Evolutionary conservation across 331 rosid species (phyloP).

Genomic region (Pyrus hybrid): DNA sequence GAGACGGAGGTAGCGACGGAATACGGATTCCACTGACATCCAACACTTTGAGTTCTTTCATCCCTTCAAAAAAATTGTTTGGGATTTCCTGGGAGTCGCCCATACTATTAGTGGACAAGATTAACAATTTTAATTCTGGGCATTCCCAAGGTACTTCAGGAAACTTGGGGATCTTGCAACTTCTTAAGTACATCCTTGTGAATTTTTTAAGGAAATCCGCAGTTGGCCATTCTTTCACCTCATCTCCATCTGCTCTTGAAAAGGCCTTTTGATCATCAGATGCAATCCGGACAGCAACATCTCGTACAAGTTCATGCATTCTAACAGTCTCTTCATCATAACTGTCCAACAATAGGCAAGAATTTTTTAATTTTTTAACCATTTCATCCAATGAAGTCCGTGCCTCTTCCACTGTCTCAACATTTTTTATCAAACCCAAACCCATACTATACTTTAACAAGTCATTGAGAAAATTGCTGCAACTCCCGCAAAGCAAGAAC

Average conservation of each 20-base stretch:
- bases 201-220: not conserved
- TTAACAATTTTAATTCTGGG: accelerated
- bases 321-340: accelerated
- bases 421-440: not conserved
- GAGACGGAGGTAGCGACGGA: not conserved
- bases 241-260: accelerated
- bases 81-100: not conserved
- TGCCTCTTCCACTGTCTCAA: not conserved
- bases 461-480: accelerated
- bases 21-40: accelerated
- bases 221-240: not conserved
- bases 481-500: not conserved
- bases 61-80: not conserved
- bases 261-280: accelerated
- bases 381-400: not conserved
- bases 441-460: not conserved
- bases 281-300: not conserved
- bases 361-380: not conserved
- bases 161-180: not conserved
- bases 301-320: not conserved
- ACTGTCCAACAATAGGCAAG: not conserved
- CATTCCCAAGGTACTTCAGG: not conserved
- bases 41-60: not conserved
- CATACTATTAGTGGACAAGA: accelerated
- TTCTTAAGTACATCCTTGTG: accelerated